phyloP scores from a whole-genome alignment of 148 eudicot species.

The Rhododendron ferrugineum region DNA sequence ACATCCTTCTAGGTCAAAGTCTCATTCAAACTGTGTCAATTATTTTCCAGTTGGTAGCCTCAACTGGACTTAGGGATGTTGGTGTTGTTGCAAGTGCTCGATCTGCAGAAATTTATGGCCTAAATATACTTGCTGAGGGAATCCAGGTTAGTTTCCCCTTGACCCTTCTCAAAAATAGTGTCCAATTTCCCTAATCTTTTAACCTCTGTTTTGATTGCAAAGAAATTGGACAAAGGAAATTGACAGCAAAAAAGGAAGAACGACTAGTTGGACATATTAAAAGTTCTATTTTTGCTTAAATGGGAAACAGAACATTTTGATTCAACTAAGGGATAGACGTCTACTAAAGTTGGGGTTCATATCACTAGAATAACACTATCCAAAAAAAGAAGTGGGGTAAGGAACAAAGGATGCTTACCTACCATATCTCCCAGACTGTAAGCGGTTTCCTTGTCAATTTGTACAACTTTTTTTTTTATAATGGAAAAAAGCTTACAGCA shows the following conservation, averaged over 20 bases:
- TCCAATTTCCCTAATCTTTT: background rate
- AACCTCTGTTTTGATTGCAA: background rate
- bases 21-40: background rate
- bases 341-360: background rate
- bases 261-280: background rate
- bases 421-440: background rate
- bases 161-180: background rate
- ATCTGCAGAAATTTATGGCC: slow-evolving; percentile 49
- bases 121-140: slow-evolving; percentile 44
- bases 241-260: background rate
- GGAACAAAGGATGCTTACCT: background rate
- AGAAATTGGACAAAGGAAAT: background rate
- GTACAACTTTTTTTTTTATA: background rate
- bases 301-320: background rate
- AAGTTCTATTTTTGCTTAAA: background rate
- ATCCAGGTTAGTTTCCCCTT: slow-evolving; percentile 37
- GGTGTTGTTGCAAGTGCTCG: slow-evolving; percentile 53
- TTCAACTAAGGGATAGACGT: background rate
- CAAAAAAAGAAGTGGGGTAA: background rate
- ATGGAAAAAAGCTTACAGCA: background rate
- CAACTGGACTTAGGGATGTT: slow-evolving; percentile 39
- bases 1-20: background rate
- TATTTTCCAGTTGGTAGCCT: slow-evolving; percentile 35
- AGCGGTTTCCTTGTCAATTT: background rate
- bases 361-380: background rate